phyloP scores from a whole-genome alignment of 495 filamentous ascomycete genomes.

The Aspergillus heteromorphus region DNA sequence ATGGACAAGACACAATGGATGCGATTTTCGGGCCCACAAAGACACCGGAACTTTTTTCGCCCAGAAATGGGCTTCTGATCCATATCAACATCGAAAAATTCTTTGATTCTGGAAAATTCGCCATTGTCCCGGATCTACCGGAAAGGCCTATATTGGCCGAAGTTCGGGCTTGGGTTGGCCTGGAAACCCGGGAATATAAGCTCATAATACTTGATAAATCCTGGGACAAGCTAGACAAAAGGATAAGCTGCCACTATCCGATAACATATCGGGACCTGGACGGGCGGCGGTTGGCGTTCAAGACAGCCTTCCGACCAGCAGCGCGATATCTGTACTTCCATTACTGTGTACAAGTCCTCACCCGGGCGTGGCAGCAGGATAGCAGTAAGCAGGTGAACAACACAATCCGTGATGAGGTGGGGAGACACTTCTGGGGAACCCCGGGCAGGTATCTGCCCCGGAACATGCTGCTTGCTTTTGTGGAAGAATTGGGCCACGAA shows the following conservation, averaged over 20 bases:
- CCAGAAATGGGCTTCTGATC: slow-evolving; percentile 13
- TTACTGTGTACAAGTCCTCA: slow-evolving; percentile 18
- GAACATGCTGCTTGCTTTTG: slow-evolving; percentile 18
- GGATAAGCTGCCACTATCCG: neutral
- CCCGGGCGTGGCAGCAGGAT: neutral
- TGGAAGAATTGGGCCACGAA: slow-evolving; percentile 20
- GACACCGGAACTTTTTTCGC: no score
- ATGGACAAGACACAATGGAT: no score
- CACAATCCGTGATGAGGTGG: slow-evolving; percentile 2
- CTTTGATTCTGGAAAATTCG: slow-evolving; percentile 14
- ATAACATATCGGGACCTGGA: slow-evolving; percentile 15
- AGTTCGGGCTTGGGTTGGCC: slow-evolving; percentile 9
- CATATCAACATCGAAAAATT: neutral
- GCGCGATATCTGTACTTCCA: slow-evolving; percentile 23
- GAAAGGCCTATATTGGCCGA: slow-evolving; percentile 6
- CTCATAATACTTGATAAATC: slow-evolving; percentile 8
- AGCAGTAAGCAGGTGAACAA: neutral
- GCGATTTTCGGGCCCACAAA: no score
- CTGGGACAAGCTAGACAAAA: neutral
- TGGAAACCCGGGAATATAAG: slow-evolving; percentile 13
- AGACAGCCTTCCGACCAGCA: slow-evolving; percentile 11
- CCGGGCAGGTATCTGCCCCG: slow-evolving; percentile 11
- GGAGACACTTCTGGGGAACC: no score
- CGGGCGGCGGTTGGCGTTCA: slow-evolving; percentile 9
- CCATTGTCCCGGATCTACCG: slow-evolving; percentile 17